Base-by-base conservation (phyloP, 306 rosid genomes). In the Phaseolus lunatus region DNA sequence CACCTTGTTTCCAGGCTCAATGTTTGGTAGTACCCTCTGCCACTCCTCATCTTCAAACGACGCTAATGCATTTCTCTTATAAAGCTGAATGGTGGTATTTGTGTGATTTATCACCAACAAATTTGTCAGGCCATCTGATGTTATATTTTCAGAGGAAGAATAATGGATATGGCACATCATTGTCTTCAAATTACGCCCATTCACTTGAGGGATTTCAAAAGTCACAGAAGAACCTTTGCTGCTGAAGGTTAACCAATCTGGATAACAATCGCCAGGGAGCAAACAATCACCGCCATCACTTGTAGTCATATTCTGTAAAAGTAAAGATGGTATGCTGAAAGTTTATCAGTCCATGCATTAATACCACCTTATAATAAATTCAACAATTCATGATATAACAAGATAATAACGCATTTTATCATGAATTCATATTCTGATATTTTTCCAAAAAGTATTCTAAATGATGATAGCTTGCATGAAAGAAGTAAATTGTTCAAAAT, bases 91-190 rank as follows among this genome's bases (percentile, higher is more conserved):
- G 37, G 61, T 75, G 39, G 5, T 5, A 14, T 76, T 76, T 20
- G 80, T 49, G 65, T 22, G 14, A 49, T 63, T 76, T 64, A 48
- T 64, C 39, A 76, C 3, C 50, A 76, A 31, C 27, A 76, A 22
- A 64, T 13, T 64, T 64, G 22, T 31, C 3, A 20, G 65, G 13
- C 26, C 72, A 4, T 63, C 50, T 33, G 73, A 33, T 8, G 27
- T 14, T 50, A 49, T 35, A 2, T 31, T 76, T 1, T 76, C 59
- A 2, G 24, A 64, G 14, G 65, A 20, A 48, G 62, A 63, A 75
- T 1, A 76, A 64, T 49, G 16, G 43, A 76, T 48, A 33, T 12
- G 15, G 10, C n/a, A 76, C 64, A 75, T 27, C 27, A 64, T 31
- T 48, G 59, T 26, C 72, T 44, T 75, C 26, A 75, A 20, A 23